Evolutionary conservation across 1,284 basidiomycete genomes (phyloP).

Genomic region (Kwoniella shivajii): DNA sequence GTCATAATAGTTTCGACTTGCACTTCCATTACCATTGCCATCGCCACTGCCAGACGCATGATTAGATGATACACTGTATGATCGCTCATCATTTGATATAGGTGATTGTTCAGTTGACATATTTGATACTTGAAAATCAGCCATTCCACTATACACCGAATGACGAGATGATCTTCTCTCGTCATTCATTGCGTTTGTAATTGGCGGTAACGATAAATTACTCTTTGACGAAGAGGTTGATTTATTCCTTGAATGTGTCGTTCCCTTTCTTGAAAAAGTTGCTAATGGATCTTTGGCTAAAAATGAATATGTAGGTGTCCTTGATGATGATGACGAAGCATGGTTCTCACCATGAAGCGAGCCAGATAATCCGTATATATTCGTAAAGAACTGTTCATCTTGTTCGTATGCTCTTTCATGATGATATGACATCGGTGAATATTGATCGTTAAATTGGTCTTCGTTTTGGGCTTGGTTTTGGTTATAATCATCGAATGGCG

Average conservation of each 20-base stretch:
- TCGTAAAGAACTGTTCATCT: too few species aligned
- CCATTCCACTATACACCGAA: slow-evolving; percentile 15
- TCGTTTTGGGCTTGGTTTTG: too few species aligned
- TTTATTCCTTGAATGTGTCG: neutral
- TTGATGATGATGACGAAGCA: neutral
- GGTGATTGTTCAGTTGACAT: neutral
- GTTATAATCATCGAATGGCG: too few species aligned
- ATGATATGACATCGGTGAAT: too few species aligned
- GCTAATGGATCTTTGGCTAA: slow-evolving; percentile 13
- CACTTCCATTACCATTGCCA: neutral
- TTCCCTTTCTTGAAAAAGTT: neutral
- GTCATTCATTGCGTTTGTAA: neutral
- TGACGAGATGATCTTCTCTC: neutral
- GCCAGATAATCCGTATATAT: too few species aligned
- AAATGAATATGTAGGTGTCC: slow-evolving; percentile 21
- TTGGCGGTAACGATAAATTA: neutral
- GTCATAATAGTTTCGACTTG: too few species aligned
- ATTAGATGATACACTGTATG: neutral
- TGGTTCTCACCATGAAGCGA: too few species aligned
- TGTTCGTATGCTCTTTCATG: too few species aligned
- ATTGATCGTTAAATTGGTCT: too few species aligned
- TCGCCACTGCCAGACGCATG: neutral
- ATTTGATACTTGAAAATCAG: neutral
- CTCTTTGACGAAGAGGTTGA: slow-evolving; percentile 9
- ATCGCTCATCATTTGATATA: neutral